phyloP scores from a whole-genome alignment of 257 asterid genomes.

The Hygrophila difformis region DNA sequence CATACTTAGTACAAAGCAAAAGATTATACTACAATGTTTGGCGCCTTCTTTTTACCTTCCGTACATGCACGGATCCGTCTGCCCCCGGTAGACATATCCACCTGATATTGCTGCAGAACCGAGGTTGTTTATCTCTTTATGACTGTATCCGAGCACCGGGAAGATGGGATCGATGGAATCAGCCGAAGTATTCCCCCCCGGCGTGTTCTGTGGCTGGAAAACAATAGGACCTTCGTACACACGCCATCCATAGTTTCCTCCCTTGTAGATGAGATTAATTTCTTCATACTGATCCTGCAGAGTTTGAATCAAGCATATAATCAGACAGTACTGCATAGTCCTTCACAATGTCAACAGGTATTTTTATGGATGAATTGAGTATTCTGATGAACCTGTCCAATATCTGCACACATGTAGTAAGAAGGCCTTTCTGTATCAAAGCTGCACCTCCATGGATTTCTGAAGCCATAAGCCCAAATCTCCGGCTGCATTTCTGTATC shows the following conservation, averaged over 20 bases:
- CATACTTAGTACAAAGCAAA: no score
- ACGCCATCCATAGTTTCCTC: slow-evolving; percentile 94
- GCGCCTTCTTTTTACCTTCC: slow-evolving; percentile 55
- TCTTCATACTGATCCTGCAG: slow-evolving; percentile 75
- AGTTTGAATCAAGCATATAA: slow-evolving; percentile 1
- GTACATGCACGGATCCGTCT: slow-evolving; percentile 73
- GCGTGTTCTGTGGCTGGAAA: slow-evolving; percentile 40
- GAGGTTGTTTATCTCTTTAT: slow-evolving; percentile 41
- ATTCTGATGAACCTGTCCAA: slow-evolving; percentile 70
- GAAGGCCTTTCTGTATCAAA: slow-evolving; percentile 88
- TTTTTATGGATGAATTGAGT: no score
- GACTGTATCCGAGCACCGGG: slow-evolving; percentile 74
- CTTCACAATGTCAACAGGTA: not conserved
- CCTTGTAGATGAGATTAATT: slow-evolving; percentile 73
- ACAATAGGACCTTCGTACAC: slow-evolving; percentile 64
- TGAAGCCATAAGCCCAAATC: slow-evolving; percentile 78
- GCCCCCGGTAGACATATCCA: slow-evolving; percentile 73
- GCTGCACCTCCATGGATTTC: slow-evolving; percentile 95
- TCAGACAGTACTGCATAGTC: not conserved
- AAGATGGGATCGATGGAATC: slow-evolving; percentile 52
- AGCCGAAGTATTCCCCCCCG: slow-evolving; percentile 53
- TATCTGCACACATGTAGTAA: slow-evolving; percentile 69
- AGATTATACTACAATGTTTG: not conserved
- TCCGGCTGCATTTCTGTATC: slow-evolving; percentile 57
- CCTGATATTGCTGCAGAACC: slow-evolving; percentile 93